phyloP scores from a whole-genome alignment of 371 early-diverging fungal genomes.

The Actinomortierella ambigua region DNA sequence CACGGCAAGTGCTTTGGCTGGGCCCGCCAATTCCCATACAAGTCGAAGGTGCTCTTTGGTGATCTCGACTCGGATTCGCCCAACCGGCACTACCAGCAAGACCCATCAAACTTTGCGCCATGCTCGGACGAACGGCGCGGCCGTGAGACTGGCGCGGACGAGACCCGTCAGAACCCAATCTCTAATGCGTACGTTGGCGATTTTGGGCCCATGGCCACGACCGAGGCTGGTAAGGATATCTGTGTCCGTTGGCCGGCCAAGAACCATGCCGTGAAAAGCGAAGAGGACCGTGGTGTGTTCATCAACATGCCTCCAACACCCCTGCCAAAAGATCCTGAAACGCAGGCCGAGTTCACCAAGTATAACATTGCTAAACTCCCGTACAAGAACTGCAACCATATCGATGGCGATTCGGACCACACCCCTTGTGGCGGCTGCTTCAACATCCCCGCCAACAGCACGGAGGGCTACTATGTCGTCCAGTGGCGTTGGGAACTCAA shows the following conservation, averaged over 20 bases:
- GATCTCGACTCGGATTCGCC: conserved; percentile 16
- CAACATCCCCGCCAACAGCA: conserved; percentile 8
- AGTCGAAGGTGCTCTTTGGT: conserved; percentile 4
- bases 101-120: conserved; percentile 10
- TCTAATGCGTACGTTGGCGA: conserved; percentile 21
- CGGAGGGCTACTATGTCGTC: conserved; percentile 23
- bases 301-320: conserved; percentile 25
- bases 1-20: conserved; percentile 31
- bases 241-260: conserved; percentile 63
- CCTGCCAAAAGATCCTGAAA: conserved; percentile 22
- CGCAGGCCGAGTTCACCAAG: conserved; percentile 11
- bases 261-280: conserved; percentile 30
- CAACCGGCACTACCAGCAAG: conserved; percentile 25
- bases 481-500: conserved; percentile 45
- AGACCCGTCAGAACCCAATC: conserved; percentile 23
- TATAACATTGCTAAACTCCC: conserved; percentile 19
- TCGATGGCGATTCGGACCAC: conserved; percentile 7
- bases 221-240: conserved; percentile 56
- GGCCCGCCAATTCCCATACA: conserved; percentile 27
- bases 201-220: conserved; percentile 34
- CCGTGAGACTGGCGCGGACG: conserved; percentile 14
- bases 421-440: conserved; percentile 45
- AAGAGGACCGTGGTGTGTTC: conserved; percentile 11
- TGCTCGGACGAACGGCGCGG: conserved; percentile 19
- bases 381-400: conserved; percentile 27